phyloP scores from a whole-genome alignment of 371 early-diverging fungal genomes.

The Mucor piriformis region DNA sequence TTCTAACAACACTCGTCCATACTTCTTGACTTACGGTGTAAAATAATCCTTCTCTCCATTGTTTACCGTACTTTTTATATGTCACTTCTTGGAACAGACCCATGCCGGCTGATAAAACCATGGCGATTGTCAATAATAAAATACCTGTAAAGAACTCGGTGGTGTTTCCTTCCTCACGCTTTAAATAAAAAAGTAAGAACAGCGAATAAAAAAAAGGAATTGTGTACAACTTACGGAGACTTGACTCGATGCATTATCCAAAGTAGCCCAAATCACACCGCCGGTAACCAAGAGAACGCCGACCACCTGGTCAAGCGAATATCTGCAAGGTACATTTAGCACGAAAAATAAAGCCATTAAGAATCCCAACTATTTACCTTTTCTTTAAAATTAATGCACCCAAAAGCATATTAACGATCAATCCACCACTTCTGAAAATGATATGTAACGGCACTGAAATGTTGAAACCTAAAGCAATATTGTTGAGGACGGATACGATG shows the following conservation, averaged over 20 bases:
- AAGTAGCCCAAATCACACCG: slow-evolving; percentile 77
- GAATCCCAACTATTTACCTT: slow-evolving; percentile 63
- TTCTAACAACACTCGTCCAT: not conserved
- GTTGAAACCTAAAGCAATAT: slow-evolving; percentile 76
- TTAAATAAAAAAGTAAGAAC: not conserved
- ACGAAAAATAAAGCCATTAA: not conserved
- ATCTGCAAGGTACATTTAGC: slow-evolving; percentile 18
- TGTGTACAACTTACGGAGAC: slow-evolving; percentile 1
- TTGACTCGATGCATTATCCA: slow-evolving; percentile 38
- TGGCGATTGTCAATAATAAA: slow-evolving; percentile 68
- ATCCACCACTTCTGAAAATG: slow-evolving; percentile 83
- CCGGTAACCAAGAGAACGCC: slow-evolving; percentile 79
- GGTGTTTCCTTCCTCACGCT: slow-evolving; percentile 31
- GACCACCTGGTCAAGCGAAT: slow-evolving; percentile 39
- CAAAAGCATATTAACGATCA: slow-evolving; percentile 84
- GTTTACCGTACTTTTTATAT: slow-evolving; percentile 77
- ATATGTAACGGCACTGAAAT: slow-evolving; percentile 90
- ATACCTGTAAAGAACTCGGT: slow-evolving; percentile 76
- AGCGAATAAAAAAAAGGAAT: not conserved
- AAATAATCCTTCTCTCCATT: slow-evolving; percentile 91
- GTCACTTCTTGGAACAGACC: slow-evolving; percentile 86
- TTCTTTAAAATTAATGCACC: slow-evolving; percentile 75
- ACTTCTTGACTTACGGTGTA: slow-evolving; percentile 65
- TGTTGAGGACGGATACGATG: slow-evolving; percentile 79
- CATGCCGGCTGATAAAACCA: slow-evolving; percentile 79